Evolutionary conservation across 1,139 yeast genomes (phyloP), one percentile per base, ranked within the genome.

Genomic region (Nakaseomyces nivariensis): DNA sequence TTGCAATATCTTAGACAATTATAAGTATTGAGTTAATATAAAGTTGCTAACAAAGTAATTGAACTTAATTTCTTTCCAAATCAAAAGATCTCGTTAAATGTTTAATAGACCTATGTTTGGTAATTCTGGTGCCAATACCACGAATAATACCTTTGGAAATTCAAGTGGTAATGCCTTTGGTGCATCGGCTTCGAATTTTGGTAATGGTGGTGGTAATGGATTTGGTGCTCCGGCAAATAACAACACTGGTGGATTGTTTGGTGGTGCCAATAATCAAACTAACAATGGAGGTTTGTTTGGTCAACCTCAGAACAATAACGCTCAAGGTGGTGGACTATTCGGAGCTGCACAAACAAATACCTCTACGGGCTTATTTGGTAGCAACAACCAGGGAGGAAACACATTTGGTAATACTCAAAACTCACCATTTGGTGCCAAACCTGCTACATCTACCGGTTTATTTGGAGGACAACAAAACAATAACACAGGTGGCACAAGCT

Each of bases 61-160:
- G 22, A 17, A 17, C 22, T 17, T 17, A 17, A 17, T 17, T 17
- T 17, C 22, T 17, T 17, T 17, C 22, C 22, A 17, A 17, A 17
- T 3, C 22, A 29, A 29, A 29, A 29, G 9, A 7, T 29, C 9
- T 29, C 9, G 4, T 36, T 13, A 17, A 38, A 38, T 38, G 42
- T 38, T 38, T 11, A 38, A 38, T 38, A 38, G 42, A 25, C 42
- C 42, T 38, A 25, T 38, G 31, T 38, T 38, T 25, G 42, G 42
- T 9, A 38, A 38, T 42, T 38, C 51, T 46, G 47, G 45, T 38
- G 51, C 43, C 43, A 34, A 46, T 42, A 48, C 52, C 36, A 41
- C 56, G 22, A 65, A 62, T 45, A 69, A 72, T 4, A 56, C 67
- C 37, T 69, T 69, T 58, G 74, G 73, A 13, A 58, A 52, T 52